These are phyloP conservation scores for Sclerotinia nivalis DNA, from an alignment of 2,329 filamentous ascomycete species.

Conservation along the genomic window DNA sequence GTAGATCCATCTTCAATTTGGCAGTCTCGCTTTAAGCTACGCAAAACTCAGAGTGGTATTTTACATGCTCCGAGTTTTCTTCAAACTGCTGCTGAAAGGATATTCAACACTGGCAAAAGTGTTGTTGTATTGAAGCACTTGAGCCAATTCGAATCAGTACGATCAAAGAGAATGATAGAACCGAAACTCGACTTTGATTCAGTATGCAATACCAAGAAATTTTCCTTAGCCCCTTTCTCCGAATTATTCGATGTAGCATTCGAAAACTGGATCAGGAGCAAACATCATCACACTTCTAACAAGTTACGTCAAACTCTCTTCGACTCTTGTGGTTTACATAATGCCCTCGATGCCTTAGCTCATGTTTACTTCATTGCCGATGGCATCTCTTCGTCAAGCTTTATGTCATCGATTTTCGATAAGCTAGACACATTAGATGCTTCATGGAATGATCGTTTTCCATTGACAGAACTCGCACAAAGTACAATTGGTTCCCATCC, in stretches of 20 bases:
- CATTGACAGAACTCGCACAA: conserved; percentile 75
- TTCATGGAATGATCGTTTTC: conserved; percentile 78
- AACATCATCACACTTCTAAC: conserved; percentile 68
- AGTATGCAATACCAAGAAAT: conserved; percentile 51
- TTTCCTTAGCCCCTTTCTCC: conserved; percentile 65
- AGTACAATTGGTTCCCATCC: conserved; percentile 61
- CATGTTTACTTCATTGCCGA: conserved; percentile 76
- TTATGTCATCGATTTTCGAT: conserved; percentile 71
- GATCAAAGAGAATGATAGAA: conserved; percentile 43
- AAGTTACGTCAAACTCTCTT: conserved; percentile 68
- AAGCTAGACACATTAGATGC: conserved; percentile 63
- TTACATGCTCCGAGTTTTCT: conserved; percentile 76
- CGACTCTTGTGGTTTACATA: conserved; percentile 65
- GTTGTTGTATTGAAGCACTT: conserved; percentile 79
- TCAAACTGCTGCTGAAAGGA: conserved; percentile 64
- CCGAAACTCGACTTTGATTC: conserved; percentile 57
- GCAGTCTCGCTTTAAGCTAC: conserved; percentile 72
- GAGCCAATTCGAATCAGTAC: conserved; percentile 50
- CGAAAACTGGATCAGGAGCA: conserved; percentile 72
- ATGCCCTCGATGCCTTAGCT: conserved; percentile 66
- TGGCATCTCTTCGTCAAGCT: conserved; percentile 63
- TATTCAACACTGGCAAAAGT: conserved; percentile 87
- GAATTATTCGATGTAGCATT: conserved; percentile 74
- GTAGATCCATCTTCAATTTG: conserved; percentile 68
- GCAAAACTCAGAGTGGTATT: conserved; percentile 57